Base-by-base conservation (phyloP, 805 yeast genomes). In the Monosporozyma servazzii region DNA sequence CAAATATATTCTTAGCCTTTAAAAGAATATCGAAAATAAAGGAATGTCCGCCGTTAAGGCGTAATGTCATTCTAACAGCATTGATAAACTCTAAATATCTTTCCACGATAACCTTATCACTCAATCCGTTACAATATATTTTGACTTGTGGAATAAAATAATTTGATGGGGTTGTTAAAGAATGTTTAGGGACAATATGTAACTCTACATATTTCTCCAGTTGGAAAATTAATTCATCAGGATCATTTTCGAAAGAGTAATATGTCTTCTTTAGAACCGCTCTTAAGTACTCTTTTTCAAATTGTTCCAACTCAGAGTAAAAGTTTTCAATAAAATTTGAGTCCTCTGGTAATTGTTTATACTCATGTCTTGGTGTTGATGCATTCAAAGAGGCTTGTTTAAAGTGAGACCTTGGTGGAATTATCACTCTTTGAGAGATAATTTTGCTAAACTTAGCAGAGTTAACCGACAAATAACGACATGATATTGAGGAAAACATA, bases 1-100 rank as follows among this genome's bases (percentile, higher is more conserved):
- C 78, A 57, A 78, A 78, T 10, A 71, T 69, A 51, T 65, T 60
- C 50, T 77, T 78, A 54, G 77, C 78, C 48, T 77, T 75, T 20
- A 79, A 59, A 42, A 82, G 60, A 1, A 82, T 70, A 58, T 83
- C 88, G 58, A 83, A 72, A 11, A 79, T 72, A 49, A 76, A 77
- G 2, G 82, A 71, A 57, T 80, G 76, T 1, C 82, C 84, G 17
- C 84, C 83, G 57, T 83, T 82, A 33, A 78, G 57, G 17, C 67
- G 64, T 43, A 77, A 62, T 33, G 81, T 69, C 51, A 71, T 59
- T 56, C 71, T 70, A 45, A 77, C 68, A 45, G 73, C 75, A 31
- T 65, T 64, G 6, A 74, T 61, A 52, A 77, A 72, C 47, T 70
- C 69, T 8, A 64, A 52, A 51, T 67, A 70, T 39, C 67, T 58